These are phyloP conservation scores for Fusarium burgessii DNA, from an alignment of 2,329 filamentous ascomycete genomes.

Conservation along the genomic window DNA sequence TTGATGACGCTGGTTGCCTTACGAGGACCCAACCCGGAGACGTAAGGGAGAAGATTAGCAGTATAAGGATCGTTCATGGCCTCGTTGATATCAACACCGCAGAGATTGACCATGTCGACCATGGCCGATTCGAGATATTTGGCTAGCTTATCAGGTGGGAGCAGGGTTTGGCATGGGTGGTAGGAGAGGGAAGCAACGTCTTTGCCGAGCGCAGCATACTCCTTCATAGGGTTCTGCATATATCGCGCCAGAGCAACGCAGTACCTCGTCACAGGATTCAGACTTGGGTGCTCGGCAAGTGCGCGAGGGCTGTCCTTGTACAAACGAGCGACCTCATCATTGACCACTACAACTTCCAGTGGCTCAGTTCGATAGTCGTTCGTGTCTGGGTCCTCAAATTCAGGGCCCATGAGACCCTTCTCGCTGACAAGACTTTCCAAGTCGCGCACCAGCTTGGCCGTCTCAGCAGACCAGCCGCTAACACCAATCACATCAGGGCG, in stretches of 20 bases:
- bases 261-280: constrained; percentile 84
- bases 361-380: constrained; percentile 81
- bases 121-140: constrained; percentile 94
- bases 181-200: constrained; percentile 90
- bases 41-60: constrained; percentile 88
- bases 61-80: constrained; percentile 84
- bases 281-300: constrained; percentile 81
- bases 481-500: constrained; percentile 92
- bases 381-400: constrained; percentile 84
- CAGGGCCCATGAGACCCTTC: constrained; percentile 80
- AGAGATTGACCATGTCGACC: constrained; percentile 98
- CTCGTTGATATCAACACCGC: constrained; percentile 95
- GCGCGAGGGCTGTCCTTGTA: constrained; percentile 92
- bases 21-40: constrained; percentile 90
- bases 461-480: constrained; percentile 89
- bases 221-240: constrained; percentile 94
- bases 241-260: constrained; percentile 91
- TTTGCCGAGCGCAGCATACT: constrained; percentile 92
- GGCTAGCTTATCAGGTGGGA: constrained; percentile 87
- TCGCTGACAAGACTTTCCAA: constrained; percentile 82
- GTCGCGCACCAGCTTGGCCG: constrained; percentile 84
- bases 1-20: constrained; percentile 82
- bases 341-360: constrained; percentile 90
- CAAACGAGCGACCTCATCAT: constrained; percentile 95
- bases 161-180: constrained; percentile 88